Base-by-base conservation (phyloP, 441 rosid species). In the Corymbia citriodora region DNA sequence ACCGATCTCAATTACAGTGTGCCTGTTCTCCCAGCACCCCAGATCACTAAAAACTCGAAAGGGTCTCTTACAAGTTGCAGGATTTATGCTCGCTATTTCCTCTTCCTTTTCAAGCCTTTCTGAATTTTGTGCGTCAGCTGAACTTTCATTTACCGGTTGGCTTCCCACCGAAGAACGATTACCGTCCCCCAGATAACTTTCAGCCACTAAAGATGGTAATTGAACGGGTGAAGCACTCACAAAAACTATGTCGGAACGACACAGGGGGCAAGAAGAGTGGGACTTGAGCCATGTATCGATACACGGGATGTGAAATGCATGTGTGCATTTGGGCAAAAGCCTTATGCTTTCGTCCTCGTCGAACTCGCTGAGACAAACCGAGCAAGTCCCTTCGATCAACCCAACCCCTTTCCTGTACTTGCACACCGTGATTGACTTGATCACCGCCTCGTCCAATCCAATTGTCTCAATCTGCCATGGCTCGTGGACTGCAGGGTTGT, bases 231-330 rank as follows among this genome's bases (percentile, higher is more conserved):
- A 87, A 89, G 91, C 70, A 90, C 88, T 25, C 3, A 92, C 29
- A 85, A 91, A 91, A 33, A 93, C 88, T 53, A 96, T 93, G 88
- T 96, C 95, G 63, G 98, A 96, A 14, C 99, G 98, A 88, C 99
- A 97, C 88, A 98, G 90, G 2, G 99, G 99, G 92, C 99, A 98
- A 88, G 94, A 96, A 8, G 98, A 94, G 92, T 98, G 99, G 91
- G 97, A 95, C 79, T 88, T 93, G 17, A 98, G 99, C 99, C 99
- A 98, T 14, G 95, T 94, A 92, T 98, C 99, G 82, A 98, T 96
- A 92, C 99, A 98, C 25, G 92, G 93, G 17, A 97, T 94, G 89
- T 97, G 99, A 89, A 98, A 98, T 87, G 94, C 96, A 88, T 98
- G 99, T 81, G 94, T 94, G 72, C 99, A 98, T 87, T 95, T 96